Base-by-base conservation (phyloP, 2,329 filamentous ascomycete genomes). In the Thelonectria olida region DNA sequence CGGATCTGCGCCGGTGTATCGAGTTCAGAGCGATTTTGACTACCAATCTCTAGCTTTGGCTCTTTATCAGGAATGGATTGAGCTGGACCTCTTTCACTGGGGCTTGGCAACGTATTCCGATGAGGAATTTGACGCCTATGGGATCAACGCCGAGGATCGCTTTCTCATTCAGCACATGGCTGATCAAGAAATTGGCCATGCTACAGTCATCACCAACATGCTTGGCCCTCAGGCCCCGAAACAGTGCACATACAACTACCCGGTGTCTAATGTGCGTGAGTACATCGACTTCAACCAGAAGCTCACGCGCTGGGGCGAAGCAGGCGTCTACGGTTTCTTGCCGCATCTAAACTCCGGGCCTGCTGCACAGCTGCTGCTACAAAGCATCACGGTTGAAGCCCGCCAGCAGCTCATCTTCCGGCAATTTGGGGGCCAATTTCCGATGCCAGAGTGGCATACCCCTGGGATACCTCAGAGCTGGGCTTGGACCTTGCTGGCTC, bases 261-360 rank as follows among this genome's bases (percentile, higher is more conserved):
- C 92, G 1, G 92, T 88, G 73, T 86, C 80, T 56, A 93, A 87
- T 28, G 88, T 95, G 0, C 85, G 83, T 54, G 92, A 96, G 76
- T 95, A 88, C 72, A 82, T 96, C 70, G 92, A 96, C 80, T 96
- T 96, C 79, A 89, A 87, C 76, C 91, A 95, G 78, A 93, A 93
- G 77, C 79, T 96, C n/a, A 96, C 92, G 1, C 89, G 91, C 31
- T 93, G 86, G 76, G 92, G 92, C 49, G 92, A 96, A 75, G 85
- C 89, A 10, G 90, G 92, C 47, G 91, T 94, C 1, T 93, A 92
- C 79, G 92, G 92, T 0, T 96, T 95, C 80, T 81, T 94, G 64
- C 85, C 88, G 51, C 92, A 96, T 72, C 83, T 96, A 47, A 87
- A 95, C 75, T 89, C 90, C 0, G 89, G 91, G 5, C 90, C 92